Conservation (phyloP, 2,329 filamentous ascomycete species). For the Zymoseptoria tritici region DNA sequence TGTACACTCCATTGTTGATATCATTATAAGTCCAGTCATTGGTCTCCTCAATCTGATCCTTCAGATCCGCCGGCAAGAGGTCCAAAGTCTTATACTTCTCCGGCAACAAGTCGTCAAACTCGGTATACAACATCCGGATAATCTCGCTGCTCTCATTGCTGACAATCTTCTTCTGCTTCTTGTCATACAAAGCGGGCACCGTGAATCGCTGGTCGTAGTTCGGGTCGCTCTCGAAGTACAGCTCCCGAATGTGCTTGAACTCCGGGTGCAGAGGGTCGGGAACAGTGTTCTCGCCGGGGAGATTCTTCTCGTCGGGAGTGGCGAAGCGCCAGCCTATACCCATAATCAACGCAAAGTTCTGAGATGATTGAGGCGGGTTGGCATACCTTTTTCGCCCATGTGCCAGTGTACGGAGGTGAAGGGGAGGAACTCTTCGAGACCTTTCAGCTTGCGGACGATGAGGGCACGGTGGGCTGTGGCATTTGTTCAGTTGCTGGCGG, state of each 20-base stretch:
- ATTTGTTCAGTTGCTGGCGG: neutral
- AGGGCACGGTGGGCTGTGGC: constrained; percentile 68
- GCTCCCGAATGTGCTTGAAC: constrained; percentile 65
- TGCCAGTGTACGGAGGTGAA: constrained; percentile 90
- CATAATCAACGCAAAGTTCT: neutral
- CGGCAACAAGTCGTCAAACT: constrained; percentile 57
- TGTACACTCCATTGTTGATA: constrained; percentile 47
- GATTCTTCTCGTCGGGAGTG: constrained; percentile 52
- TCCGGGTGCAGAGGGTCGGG: constrained; percentile 59
- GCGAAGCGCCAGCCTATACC: constrained; percentile 74
- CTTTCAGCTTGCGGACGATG: constrained; percentile 85
- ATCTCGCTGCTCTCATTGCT: constrained; percentile 92
- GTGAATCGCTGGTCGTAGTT: constrained; percentile 75
- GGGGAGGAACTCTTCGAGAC: constrained; percentile 74
- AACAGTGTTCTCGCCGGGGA: constrained; percentile 47
- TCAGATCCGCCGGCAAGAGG: constrained; percentile 38
- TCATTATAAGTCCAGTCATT: constrained; percentile 49
- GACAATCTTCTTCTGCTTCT: constrained; percentile 66
- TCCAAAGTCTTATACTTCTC: constrained; percentile 38
- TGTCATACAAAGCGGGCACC: constrained; percentile 80
- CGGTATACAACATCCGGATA: constrained; percentile 77
- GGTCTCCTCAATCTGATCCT: constrained; percentile 40
- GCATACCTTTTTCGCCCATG: constrained; percentile 56
- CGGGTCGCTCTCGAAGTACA: constrained; percentile 70
- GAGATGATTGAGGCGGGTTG: neutral